Evolutionary conservation across 2,329 filamentous ascomycete genomes (phyloP).

Genomic region (Thelonectria discophora): DNA sequence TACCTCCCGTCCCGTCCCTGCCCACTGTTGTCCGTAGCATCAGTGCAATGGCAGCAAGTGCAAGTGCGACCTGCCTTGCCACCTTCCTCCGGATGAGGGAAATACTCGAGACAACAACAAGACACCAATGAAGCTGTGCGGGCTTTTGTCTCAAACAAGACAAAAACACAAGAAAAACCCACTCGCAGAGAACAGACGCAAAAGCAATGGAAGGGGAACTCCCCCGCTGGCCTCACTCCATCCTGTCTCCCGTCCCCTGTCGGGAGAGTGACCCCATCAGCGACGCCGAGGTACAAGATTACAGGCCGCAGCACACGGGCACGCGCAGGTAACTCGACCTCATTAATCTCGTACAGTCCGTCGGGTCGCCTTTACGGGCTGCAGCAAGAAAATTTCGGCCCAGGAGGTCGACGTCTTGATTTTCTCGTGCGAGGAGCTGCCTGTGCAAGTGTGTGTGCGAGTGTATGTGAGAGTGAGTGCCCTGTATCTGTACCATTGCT

Average conservation of each 20-base stretch:
- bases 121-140: slow-evolving; percentile 10
- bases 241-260: not conserved
- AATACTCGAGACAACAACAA: not conserved
- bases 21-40: too few species aligned
- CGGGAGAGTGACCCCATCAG: not conserved
- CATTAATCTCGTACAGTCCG: not conserved
- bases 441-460: too few species aligned
- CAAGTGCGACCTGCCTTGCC: too few species aligned
- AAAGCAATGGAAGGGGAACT: not conserved
- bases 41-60: too few species aligned
- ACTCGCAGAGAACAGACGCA: not conserved
- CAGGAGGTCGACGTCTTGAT: too few species aligned
- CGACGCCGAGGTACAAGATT: not conserved
- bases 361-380: not conserved
- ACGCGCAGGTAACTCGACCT: not conserved
- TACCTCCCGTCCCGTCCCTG: too few species aligned
- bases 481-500: too few species aligned
- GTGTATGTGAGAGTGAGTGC: too few species aligned
- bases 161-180: not conserved
- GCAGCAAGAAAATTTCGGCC: not conserved
- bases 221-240: not conserved
- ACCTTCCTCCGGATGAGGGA: too few species aligned
- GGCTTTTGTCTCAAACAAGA: slow-evolving; percentile 14
- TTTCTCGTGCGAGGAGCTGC: not conserved
- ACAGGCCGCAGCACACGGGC: not conserved